A percentile compares a stretch with the other conserved stretches of the same genome.
Conservation (phyloP, 495 filamentous ascomycete genomes). For the Annulohypoxylon stygium region DNA sequence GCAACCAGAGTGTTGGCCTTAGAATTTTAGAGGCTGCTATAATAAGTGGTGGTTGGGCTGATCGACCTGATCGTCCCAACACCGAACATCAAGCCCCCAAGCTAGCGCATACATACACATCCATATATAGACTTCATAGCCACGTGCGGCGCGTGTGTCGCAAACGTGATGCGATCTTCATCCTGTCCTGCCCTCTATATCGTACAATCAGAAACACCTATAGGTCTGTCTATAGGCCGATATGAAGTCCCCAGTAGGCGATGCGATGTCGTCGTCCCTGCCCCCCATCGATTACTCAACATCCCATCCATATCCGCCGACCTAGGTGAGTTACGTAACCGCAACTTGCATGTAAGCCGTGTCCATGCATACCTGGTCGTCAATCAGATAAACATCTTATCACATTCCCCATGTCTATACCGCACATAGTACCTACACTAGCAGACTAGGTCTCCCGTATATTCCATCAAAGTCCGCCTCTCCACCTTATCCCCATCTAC, state of each 20-base stretch:
- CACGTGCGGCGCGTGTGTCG: not conserved
- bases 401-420: not conserved
- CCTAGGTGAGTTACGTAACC: not conserved
- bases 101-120: not conserved
- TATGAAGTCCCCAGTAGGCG: not conserved
- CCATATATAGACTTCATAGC: constrained; percentile 2
- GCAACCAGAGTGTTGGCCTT: not conserved
- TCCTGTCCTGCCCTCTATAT: not conserved
- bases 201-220: not conserved
- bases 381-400: constrained; percentile 2
- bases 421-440: too few relatives aligned
- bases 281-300: not conserved
- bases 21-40: not conserved
- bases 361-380: not conserved
- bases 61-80: constrained; percentile 1
- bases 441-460: too few relatives aligned
- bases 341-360: not conserved
- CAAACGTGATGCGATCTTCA: not conserved
- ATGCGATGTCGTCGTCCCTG: not conserved
- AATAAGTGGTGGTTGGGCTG: not conserved
- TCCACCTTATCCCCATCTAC: too few relatives aligned
- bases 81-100: not conserved
- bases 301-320: not conserved
- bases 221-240: not conserved
- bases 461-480: too few relatives aligned